phyloP scores from a whole-genome alignment of 1,284 basidiomycete genomes.

The Cronartium ribicola region DNA sequence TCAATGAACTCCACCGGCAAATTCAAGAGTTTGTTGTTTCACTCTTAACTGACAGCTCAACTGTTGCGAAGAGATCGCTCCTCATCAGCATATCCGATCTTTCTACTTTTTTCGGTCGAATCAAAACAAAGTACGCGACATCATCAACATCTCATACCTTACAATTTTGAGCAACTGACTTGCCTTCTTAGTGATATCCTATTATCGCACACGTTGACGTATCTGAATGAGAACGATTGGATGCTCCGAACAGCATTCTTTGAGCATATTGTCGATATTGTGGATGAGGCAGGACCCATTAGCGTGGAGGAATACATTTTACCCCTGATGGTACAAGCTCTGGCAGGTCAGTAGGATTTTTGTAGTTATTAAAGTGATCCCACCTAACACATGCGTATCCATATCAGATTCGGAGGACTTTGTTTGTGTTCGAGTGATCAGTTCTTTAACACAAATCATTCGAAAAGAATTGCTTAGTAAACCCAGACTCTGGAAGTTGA shows the following conservation, averaged over 20 bases:
- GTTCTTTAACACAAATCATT: conserved; percentile 75
- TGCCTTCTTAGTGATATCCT: conserved; percentile 64
- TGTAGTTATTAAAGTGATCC: background rate
- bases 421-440: conserved; percentile 81
- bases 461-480: conserved; percentile 82
- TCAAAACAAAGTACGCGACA: conserved; percentile 66
- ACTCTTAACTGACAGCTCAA: conserved; percentile 58
- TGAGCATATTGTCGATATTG: conserved; percentile 90
- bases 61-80: conserved; percentile 59
- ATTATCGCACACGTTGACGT: conserved; percentile 96
- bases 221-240: conserved; percentile 92
- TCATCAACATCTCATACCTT: background rate
- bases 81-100: conserved; percentile 73
- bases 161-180: background rate
- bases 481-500: conserved; percentile 88
- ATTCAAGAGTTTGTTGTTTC: conserved; percentile 83
- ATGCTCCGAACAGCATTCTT: conserved; percentile 84
- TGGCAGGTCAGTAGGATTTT: conserved; percentile 63
- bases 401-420: conserved; percentile 82
- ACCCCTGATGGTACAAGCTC: conserved; percentile 87
- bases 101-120: conserved; percentile 85
- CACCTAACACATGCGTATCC: background rate
- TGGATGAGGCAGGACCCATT: conserved; percentile 30
- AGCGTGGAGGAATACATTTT: conserved; percentile 65
- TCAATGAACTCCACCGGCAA: conserved; percentile 76